Conservation (phyloP, 2,329 filamentous ascomycete genomes). For the Hypoxylon sp. region DNA sequence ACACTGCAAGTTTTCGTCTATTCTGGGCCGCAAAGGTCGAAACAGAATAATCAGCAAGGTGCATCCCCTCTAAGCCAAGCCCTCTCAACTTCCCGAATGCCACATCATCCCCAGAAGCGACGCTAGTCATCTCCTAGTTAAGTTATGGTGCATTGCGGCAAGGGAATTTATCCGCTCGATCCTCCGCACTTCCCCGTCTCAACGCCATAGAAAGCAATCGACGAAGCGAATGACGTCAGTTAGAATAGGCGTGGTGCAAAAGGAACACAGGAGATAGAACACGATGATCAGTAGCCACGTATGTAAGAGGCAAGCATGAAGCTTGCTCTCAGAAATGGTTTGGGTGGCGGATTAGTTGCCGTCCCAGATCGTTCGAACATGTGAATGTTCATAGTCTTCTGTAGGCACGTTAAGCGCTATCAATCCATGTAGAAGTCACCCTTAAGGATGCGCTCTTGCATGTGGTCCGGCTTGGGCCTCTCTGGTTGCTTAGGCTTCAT, state of each 20-base stretch:
- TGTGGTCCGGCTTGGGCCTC: constrained; percentile 83
- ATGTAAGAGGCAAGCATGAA: no score
- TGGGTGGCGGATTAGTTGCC: background rate
- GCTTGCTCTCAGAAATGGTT: no score
- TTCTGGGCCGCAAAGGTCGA: constrained; percentile 1
- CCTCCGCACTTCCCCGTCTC: constrained; percentile 23
- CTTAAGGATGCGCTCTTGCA: constrained; percentile 96
- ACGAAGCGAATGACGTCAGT: constrained; percentile 39
- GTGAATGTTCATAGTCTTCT: constrained; percentile 2
- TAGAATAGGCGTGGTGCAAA: constrained; percentile 28
- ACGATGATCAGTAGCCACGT: constrained; percentile 10
- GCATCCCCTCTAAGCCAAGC: constrained; percentile 4
- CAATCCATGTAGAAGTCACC: constrained; percentile 99
- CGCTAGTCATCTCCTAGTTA: constrained; percentile 12
- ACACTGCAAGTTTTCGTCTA: background rate
- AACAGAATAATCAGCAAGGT: constrained; percentile 4
- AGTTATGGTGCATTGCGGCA: constrained; percentile 9
- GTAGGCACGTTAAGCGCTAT: constrained; percentile 33
- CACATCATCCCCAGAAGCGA: constrained; percentile 32
- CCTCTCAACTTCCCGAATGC: constrained; percentile 10
- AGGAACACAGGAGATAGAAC: constrained; percentile 32
- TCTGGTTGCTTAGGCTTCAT: constrained; percentile 56
- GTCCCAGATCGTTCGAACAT: background rate
- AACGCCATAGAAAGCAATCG: constrained; percentile 35
- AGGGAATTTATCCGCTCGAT: constrained; percentile 27